Evolutionary conservation across 2,329 filamentous ascomycete genomes (phyloP), one percentile per base, ranked within the genome.

Genomic region (Botrytis porri): DNA sequence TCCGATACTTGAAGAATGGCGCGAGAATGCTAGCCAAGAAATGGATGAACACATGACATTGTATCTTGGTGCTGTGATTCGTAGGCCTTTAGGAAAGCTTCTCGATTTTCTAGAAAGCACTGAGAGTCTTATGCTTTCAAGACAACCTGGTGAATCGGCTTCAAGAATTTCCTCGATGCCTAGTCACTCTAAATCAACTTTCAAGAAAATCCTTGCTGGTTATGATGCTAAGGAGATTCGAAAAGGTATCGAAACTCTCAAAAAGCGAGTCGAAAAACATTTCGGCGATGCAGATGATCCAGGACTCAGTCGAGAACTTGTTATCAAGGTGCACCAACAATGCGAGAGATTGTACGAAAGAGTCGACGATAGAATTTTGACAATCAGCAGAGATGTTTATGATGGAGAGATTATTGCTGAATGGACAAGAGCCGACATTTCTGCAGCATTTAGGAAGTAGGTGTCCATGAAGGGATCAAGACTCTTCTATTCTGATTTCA

Each of bases 231-330:
- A 93, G 81, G 94, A 98, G 82, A 88, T 98, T 61, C 89, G 92
- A 76, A 94, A 95, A 80, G 95, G 95, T n/a, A 92, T 97, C 77
- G 94, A 97, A 79, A 88, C 93, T 71, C 86, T 98, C 77, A 92
- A 92, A 79, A 97, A 97, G 84, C 89, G 95, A 67, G 93, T 98
- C 1, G 95, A 98, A 83, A 99, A 98, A 84, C 95, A 98, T 82
- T 98, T 98, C 85, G 94, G 94, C 61, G 94, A 97, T 77, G 92
- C 91, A 8, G 94, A 97, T 77, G 92, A 95, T 75, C 89, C 90
- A 72, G 88, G 84, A 18, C 73, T 80, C 14, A 79, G 77, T 73
- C 84, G 85, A 67, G 84, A 84, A 51, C 83, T 92, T 59, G 89
- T 90, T 37, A 82, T 82, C 69, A 86, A 87, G 80, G 88, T 91